Conservation (phyloP, 352 stramenopile genomes). For the Hyaloperonospora brassicae region DNA sequence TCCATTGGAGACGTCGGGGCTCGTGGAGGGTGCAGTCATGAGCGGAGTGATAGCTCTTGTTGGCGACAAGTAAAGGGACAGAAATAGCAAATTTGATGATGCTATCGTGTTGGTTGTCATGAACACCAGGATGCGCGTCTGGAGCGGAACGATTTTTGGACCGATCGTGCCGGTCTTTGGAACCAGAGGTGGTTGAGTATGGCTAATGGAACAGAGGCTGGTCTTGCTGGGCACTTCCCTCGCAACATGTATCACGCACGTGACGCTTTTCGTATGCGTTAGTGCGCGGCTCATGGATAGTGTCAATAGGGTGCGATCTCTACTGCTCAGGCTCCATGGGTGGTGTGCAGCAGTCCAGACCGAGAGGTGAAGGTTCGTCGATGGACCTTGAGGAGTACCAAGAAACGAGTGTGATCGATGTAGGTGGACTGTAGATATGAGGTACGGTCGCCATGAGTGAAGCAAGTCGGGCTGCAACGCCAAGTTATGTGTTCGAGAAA, state of each 20-base stretch:
- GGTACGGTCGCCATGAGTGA: no score
- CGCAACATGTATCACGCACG: conserved; percentile 77
- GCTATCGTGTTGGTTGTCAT: conserved; percentile 90
- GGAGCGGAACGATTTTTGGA: conserved; percentile 94
- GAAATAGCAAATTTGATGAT: conserved; percentile 88
- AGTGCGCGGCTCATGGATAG: conserved; percentile 92
- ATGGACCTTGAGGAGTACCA: conserved; percentile 92
- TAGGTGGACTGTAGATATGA: conserved; percentile 53
- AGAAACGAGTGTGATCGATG: conserved; percentile 94
- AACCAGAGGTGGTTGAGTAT: conserved; percentile 93
- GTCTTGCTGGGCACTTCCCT: conserved; percentile 95
- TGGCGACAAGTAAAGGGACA: conserved; percentile 68
- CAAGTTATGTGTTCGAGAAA: conserved; percentile 5
- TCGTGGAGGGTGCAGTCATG: conserved; percentile 85
- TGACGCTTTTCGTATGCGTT: conserved; percentile 83
- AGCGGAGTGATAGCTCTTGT: conserved; percentile 85
- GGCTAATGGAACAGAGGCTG: conserved; percentile 90
- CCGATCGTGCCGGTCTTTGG: conserved; percentile 89
- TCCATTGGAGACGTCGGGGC: conserved; percentile 79
- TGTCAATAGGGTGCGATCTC: conserved; percentile 89
- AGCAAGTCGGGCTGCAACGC: neutral
- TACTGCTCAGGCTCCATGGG: conserved; percentile 84
- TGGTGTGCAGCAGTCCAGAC: conserved; percentile 83
- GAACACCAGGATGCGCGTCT: conserved; percentile 79
- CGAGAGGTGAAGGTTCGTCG: conserved; percentile 85